Evolutionary conservation across 2,329 filamentous ascomycete genomes (phyloP), one percentile per base, ranked within the genome.

Genomic region (Aspergillus japonicus): DNA sequence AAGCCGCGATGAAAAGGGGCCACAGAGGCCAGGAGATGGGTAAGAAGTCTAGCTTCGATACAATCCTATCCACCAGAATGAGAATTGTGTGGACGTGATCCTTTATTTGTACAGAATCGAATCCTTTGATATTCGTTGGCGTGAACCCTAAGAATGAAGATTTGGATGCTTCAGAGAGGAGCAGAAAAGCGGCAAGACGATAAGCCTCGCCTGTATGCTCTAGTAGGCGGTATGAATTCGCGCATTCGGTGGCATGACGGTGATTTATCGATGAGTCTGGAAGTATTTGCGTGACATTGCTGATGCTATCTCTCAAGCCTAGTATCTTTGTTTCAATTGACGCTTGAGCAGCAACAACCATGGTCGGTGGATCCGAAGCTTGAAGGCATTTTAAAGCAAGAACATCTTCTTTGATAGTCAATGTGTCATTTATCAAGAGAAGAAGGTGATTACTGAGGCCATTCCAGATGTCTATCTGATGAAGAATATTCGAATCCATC

Each of bases 21-120:
- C 53, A 55, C 16, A 55, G 42, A 33, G 42, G 53, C 53, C 53
- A 55, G 26, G 53, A 55, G n/a, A 55, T 48, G 14, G 42, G 53
- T 6, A 55, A 31, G 29, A 47, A 47, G 44, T 48, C 53, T 16
- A 55, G 6, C 5, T 35, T 23, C 7, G 26, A 55, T n/a, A 55
- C 26, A n/a, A 55, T 35, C 4, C 19, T 23, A 19, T 48, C 26
- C 16, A 55, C 26, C 44, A 55, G 21, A 21, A 42, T 33, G 5
- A 55, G n/a, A 12, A 35, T 55, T 14, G 14, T 23, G 23, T 48
- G 24, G 16, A 55, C 24, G 11, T 55, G 29, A 5, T 47, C 26
- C 19, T 55, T 26, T 35, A 47, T 48, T 31, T 44, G 53, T 14
- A 24, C 24, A 11, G 42, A 4, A 16, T 35, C 26, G 7, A 55